phyloP scores from a whole-genome alignment of 306 rosid species.

The Cotoneaster glaucophyllus region DNA sequence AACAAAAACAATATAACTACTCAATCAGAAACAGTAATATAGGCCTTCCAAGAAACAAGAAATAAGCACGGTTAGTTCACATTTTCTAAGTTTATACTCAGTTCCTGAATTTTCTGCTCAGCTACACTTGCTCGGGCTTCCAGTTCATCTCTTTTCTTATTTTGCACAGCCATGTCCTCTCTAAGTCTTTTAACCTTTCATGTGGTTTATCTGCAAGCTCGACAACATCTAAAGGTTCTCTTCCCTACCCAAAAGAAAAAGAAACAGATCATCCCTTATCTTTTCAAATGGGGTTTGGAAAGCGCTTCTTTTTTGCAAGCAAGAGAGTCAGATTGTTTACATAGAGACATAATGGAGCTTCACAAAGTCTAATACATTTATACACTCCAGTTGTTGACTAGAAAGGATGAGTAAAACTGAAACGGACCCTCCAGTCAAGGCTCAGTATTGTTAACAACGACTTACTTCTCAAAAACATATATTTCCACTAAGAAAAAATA shows the following conservation, averaged over 20 bases:
- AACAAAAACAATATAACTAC: not conserved
- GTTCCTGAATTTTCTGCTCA: slow-evolving; percentile 13
- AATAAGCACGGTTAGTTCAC: slow-evolving; percentile 5
- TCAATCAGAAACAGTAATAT: not conserved
- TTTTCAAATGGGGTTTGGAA: not conserved
- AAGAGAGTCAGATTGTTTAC: not conserved
- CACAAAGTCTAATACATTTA: not conserved
- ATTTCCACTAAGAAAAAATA: not conserved
- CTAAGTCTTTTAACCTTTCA: slow-evolving; percentile 19
- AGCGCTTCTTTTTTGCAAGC: not conserved
- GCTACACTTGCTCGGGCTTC: slow-evolving; percentile 15
- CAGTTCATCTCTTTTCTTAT: slow-evolving; percentile 13
- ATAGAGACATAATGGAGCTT: not conserved
- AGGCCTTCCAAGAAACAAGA: not conserved
- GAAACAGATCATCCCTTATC: not conserved
- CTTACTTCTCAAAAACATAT: not conserved
- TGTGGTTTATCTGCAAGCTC: not conserved
- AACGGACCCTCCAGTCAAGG: not conserved
- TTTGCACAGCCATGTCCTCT: slow-evolving; percentile 14
- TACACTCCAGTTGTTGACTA: not conserved
- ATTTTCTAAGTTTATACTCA: slow-evolving; percentile 10
- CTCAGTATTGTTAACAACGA: not conserved
- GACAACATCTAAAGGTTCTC: slow-evolving; percentile 2
- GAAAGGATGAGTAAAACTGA: not conserved
- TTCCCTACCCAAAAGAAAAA: not conserved